Conservation (phyloP, 306 rosid genomes). For the Citrullus colocynthis region DNA sequence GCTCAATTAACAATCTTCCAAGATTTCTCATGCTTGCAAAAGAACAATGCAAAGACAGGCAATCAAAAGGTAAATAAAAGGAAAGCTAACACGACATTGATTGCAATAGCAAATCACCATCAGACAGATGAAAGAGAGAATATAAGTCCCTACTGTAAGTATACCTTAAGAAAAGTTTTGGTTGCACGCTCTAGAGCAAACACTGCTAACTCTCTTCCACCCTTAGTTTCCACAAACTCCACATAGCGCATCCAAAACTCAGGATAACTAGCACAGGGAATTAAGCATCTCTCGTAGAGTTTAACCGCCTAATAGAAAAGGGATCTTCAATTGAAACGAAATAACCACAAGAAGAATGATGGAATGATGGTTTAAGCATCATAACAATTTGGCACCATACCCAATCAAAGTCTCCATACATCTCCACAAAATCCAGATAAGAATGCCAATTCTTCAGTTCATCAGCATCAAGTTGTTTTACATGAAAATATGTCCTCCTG, state of each 20-base stretch:
- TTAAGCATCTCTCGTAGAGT: slow-evolving; percentile 85
- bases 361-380: slow-evolving; percentile 10
- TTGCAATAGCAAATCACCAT: not conserved
- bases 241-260: slow-evolving; percentile 93
- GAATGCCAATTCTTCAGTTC: slow-evolving; percentile 83
- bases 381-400: slow-evolving; percentile 31
- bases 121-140: not conserved
- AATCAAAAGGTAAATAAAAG: not conserved
- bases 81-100: not conserved
- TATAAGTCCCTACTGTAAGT: not conserved
- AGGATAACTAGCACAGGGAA: slow-evolving; percentile 80
- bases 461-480: slow-evolving; percentile 41
- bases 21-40: not conserved
- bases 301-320: slow-evolving; percentile 53
- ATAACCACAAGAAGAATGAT: slow-evolving; percentile 6
- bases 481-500: slow-evolving; percentile 62
- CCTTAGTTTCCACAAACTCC: slow-evolving; percentile 76
- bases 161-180: slow-evolving; percentile 59
- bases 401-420: slow-evolving; percentile 84
- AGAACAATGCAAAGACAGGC: not conserved
- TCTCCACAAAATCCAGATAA: slow-evolving; percentile 79
- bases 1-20: not conserved
- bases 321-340: slow-evolving; percentile 2
- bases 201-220: slow-evolving; percentile 89
- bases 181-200: slow-evolving; percentile 77